Conservation (phyloP, 257 asterid species). For the Solanum medicagineum region DNA sequence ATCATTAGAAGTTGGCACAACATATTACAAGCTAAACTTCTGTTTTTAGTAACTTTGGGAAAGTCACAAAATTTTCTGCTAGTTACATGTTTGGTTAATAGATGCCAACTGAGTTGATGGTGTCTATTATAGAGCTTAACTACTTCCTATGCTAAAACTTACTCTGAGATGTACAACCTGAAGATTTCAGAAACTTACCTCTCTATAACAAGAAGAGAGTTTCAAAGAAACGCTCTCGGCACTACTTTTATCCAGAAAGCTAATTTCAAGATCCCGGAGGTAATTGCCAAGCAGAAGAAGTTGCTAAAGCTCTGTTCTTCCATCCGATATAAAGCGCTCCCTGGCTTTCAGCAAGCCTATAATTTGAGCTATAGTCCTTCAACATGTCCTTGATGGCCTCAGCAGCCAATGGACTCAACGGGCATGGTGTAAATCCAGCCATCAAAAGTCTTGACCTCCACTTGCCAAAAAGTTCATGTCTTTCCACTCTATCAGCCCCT, state of each 20-base stretch:
- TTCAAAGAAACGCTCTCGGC: not conserved
- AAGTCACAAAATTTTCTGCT: not conserved
- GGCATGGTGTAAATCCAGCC: slow-evolving; percentile 62
- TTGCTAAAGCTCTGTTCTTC: slow-evolving; percentile 58
- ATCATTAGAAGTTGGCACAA: not conserved
- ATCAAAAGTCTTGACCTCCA: slow-evolving; percentile 61
- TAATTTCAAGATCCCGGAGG: not conserved
- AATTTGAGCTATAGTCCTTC: slow-evolving; percentile 51
- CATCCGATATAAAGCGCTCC: slow-evolving; percentile 77
- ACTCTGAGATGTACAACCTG: not conserved
- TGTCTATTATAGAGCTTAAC: not conserved
- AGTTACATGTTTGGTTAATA: not conserved
- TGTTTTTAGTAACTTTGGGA: not conserved
- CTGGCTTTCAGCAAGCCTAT: slow-evolving; percentile 30
- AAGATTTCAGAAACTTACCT: not conserved
- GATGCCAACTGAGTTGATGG: not conserved
- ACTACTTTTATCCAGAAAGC: not conserved
- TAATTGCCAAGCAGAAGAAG: slow-evolving; percentile 52
- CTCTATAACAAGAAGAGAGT: not conserved
- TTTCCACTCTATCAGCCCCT: slow-evolving; percentile 39
- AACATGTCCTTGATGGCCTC: slow-evolving; percentile 35
- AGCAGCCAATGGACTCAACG: slow-evolving; percentile 44
- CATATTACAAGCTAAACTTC: not conserved
- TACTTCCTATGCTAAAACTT: not conserved
- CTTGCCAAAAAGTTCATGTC: slow-evolving; percentile 77